Percentiles rank a stretch among this genome's conserved stretches.
phyloP scores from a whole-genome alignment of 2,329 filamentous ascomycete species.

The Boeremia exigua region DNA sequence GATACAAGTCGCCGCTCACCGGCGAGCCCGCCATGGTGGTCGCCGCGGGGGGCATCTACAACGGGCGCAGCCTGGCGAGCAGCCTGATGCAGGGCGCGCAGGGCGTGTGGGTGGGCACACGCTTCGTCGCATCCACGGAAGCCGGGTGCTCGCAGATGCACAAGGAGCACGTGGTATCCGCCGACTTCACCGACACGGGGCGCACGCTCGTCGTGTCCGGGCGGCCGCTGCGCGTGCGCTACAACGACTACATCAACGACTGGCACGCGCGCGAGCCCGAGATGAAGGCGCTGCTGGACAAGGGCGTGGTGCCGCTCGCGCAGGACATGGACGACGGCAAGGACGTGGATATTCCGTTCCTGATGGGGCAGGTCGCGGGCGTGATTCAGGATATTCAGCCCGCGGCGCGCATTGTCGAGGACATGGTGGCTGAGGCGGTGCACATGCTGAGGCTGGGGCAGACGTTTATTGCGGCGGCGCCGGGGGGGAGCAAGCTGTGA shows the following conservation, averaged over 20 bases:
- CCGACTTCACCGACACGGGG: conserved; percentile 78
- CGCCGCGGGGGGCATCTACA: conserved; percentile 85
- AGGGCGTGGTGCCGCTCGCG: conserved; percentile 80
- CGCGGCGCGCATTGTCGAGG: conserved; percentile 81
- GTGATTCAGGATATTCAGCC: conserved; percentile 79
- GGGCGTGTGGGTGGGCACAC: conserved; percentile 92
- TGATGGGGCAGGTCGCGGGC: conserved; percentile 94
- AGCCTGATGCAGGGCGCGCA: conserved; percentile 86
- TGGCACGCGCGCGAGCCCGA: conserved; percentile 81
- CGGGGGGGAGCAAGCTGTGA: conserved; percentile 42
- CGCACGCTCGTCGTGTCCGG: conserved; percentile 84
- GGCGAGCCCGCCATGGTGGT: conserved; percentile 79
- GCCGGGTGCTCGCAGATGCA: conserved; percentile 81
- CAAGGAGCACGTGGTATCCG: conserved; percentile 83
- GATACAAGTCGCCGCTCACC: conserved; percentile 73
- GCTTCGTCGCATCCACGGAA: conserved; percentile 85
- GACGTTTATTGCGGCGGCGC: conserved; percentile 36
- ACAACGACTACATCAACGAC: conserved; percentile 80
- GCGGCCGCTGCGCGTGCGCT: conserved; percentile 77
- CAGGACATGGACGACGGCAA: conserved; percentile 82
- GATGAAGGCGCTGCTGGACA: conserved; percentile 76
- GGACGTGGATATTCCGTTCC: conserved; percentile 82
- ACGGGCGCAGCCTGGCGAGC: conserved; percentile 80
- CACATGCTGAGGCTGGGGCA: conserved; percentile 48
- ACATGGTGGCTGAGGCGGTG: conserved; percentile 71